Base-by-base conservation (phyloP, 306 rosid genomes). In the Fagus sylvatica region DNA sequence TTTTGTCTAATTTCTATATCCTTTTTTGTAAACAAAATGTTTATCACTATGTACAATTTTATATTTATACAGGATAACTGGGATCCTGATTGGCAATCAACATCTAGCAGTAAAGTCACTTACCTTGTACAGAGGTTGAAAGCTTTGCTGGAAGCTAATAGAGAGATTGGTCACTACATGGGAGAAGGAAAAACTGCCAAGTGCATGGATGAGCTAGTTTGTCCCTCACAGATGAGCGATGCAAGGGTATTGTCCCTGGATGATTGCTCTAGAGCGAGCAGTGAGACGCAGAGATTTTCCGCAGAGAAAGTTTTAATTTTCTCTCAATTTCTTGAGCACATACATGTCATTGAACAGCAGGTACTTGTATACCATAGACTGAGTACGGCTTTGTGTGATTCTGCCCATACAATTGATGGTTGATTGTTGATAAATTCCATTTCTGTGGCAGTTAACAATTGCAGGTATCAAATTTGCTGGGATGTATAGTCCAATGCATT, bases 61-160 rank as follows among this genome's bases (percentile, higher is more conserved):
- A 56, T 55, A 75, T 80, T 83, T 86, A 53, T 71, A 70, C 93
- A 95, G 98, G 98, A 95, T 86, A 73, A 87, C 79, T 95, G 98
- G 98, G 93, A 95, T 90, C 97, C 98, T 66, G 98, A 95, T 88
- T 95, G 98, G 98, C 96, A 95, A 74, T 92, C 98, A 69, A 95
- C 98, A 28, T 91, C 98, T 56, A 95, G 98, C 89, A 95, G 94
- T 85, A 95, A 95, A 84, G 98, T 93, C 48, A 56, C 93, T 49
- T 95, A 93, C 85, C 88, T 95, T 6, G 67, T 91, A 55, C 84
- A 80, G 84, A 89, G 86, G 78, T 81, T 95, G 87, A 91, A 88
- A 79, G 88, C 92, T 78, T 81, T 92, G 85, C 90, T 77, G 74
- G 95, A 86, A 84, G 84, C 78, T 70, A 88, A 85, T 79, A 79